A percentile compares a stretch with the other conserved stretches of the same genome.
These are phyloP conservation scores for Neoboletus brunneissimus DNA, from an alignment of 768 basidiomycete species.

Conservation along the genomic window DNA sequence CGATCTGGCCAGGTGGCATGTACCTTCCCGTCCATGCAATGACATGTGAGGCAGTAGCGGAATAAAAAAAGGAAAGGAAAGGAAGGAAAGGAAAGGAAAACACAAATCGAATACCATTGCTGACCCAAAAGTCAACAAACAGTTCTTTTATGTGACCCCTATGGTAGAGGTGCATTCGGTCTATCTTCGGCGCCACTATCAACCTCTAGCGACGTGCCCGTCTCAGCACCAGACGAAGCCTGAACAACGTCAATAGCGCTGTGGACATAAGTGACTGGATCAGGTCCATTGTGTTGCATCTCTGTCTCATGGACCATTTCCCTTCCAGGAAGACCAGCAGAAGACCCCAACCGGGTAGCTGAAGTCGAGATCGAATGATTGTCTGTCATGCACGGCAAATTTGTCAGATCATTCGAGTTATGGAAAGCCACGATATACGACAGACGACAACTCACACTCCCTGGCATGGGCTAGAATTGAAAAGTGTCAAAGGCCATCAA, in stretches of 20 bases:
- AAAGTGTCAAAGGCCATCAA: slow-evolving; percentile 5
- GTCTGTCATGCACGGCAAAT: slow-evolving; percentile 27
- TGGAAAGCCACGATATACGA: neutral
- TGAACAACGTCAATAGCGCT: slow-evolving; percentile 1
- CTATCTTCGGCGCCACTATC: slow-evolving; percentile 1
- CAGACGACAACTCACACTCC: slow-evolving; percentile 55
- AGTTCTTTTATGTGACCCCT: neutral
- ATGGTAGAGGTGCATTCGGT: neutral
- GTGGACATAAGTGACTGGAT: neutral
- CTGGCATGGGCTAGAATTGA: slow-evolving; percentile 57
- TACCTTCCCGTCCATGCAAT: slow-evolving; percentile 1
- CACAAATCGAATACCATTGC: neutral
- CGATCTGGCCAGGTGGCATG: slow-evolving; percentile 6
- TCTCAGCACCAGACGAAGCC: neutral
- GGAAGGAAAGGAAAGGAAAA: too few relatives aligned
- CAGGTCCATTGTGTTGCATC: neutral
- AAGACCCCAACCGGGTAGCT: neutral
- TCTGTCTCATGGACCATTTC: slow-evolving; percentile 1
- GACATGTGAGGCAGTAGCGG: neutral
- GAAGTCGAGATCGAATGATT: slow-evolving; percentile 37
- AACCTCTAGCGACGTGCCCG: neutral
- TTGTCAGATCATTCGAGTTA: neutral
- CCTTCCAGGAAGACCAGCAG: neutral
- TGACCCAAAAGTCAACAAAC: neutral
- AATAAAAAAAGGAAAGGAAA: neutral